Evolutionary conservation across 768 basidiomycete genomes (phyloP).

Genomic region (Suillus lakei): DNA sequence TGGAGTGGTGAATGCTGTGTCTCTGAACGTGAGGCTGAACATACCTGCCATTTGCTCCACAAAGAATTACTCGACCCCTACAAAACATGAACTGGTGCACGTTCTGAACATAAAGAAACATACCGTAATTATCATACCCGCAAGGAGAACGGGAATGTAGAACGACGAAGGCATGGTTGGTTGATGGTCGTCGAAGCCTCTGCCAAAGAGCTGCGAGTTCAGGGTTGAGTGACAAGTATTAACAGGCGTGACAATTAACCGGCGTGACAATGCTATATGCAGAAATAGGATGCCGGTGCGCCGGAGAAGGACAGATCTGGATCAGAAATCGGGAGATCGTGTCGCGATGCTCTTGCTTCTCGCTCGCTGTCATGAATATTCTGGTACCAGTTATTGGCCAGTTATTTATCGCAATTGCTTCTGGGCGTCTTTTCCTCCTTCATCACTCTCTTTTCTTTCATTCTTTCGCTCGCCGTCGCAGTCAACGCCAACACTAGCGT

Average conservation of each 20-base stretch:
- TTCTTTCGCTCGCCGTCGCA: constrained; percentile 15
- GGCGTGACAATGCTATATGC: constrained; percentile 23
- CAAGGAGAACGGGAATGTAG: constrained; percentile 80
- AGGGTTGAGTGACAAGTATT: background rate
- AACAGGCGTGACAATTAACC: constrained; percentile 18
- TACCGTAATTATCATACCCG: constrained; percentile 92
- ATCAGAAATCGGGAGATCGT: constrained; percentile 14
- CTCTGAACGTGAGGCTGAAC: constrained; percentile 20
- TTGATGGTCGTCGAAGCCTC: constrained; percentile 1
- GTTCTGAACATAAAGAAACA: constrained; percentile 14
- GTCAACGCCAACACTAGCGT: background rate
- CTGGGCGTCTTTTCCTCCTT: constrained; percentile 30
- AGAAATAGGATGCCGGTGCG: background rate
- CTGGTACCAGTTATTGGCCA: constrained; percentile 30
- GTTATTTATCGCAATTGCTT: constrained; percentile 40
- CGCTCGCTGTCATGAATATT: constrained; percentile 32
- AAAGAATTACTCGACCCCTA: constrained; percentile 83
- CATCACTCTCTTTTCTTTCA: constrained; percentile 20
- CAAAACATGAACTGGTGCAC: constrained; percentile 6
- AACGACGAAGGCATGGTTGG: constrained; percentile 65
- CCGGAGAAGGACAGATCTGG: constrained; percentile 6
- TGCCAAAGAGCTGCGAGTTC: constrained; percentile 8
- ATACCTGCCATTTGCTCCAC: constrained; percentile 83
- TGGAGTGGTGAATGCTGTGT: constrained; percentile 12
- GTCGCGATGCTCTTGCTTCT: constrained; percentile 29